Evolutionary conservation across 2,329 filamentous ascomycete genomes (phyloP).

Genomic region (Moelleriella libera): DNA sequence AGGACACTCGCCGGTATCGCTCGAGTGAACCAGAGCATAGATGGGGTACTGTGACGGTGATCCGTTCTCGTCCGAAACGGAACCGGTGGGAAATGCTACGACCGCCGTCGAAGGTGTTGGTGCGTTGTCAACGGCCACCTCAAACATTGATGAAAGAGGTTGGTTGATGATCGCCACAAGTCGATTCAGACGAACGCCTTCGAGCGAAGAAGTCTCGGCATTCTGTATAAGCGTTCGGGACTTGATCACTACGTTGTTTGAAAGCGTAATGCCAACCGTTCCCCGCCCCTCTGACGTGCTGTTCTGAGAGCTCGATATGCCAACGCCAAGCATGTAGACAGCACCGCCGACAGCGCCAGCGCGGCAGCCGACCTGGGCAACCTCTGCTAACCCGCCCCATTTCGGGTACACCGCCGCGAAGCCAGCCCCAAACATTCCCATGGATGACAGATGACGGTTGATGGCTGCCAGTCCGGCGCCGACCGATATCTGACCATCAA

Average conservation of each 20-base stretch:
- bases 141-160: constrained; percentile 52
- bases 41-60: constrained; percentile 28
- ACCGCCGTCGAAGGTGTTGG: constrained; percentile 62
- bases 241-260: constrained; percentile 42
- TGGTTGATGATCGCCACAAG: constrained; percentile 58
- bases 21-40: constrained; percentile 63
- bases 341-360: constrained; percentile 83
- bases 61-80: constrained; percentile 21
- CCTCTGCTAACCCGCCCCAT: constrained; percentile 81
- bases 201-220: constrained; percentile 12
- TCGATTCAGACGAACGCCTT: constrained; percentile 31
- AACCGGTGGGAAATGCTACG: constrained; percentile 47
- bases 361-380: constrained; percentile 82
- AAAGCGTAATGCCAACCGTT: constrained; percentile 32
- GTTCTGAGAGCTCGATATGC: constrained; percentile 29
- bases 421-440: constrained; percentile 75
- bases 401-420: constrained; percentile 86
- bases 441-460: constrained; percentile 68
- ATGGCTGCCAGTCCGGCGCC: constrained; percentile 57
- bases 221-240: constrained; percentile 38
- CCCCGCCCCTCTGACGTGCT: constrained; percentile 7
- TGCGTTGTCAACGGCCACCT: constrained; percentile 56
- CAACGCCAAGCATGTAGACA: constrained; percentile 73
- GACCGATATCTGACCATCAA: constrained; percentile 48
- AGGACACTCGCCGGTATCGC: constrained; percentile 87